A percentile compares a stretch with the other conserved stretches of the same genome.
Evolutionary conservation across 805 yeast genomes (phyloP).

Genomic region (Sungouiella blattae): DNA sequence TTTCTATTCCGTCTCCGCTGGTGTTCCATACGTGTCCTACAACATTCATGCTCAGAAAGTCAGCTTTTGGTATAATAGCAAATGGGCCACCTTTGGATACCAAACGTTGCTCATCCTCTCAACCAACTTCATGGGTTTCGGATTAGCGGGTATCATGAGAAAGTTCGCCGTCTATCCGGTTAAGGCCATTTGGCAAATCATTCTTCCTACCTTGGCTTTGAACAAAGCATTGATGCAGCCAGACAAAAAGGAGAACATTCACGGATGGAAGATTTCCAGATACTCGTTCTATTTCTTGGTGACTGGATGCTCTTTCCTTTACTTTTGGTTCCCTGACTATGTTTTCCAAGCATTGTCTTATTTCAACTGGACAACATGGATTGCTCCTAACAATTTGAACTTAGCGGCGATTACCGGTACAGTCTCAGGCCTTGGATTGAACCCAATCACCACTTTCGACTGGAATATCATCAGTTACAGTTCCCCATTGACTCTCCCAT

Average conservation of each 20-base stretch:
- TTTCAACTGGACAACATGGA: slow-evolving; percentile 60
- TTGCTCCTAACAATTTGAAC: slow-evolving; percentile 46
- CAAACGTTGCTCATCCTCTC: slow-evolving; percentile 23
- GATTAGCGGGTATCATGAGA: slow-evolving; percentile 29
- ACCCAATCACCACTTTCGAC: slow-evolving; percentile 53
- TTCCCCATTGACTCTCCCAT: slow-evolving; percentile 32
- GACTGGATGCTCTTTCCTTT: slow-evolving; percentile 30
- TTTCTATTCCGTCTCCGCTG: slow-evolving; percentile 32
- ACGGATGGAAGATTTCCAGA: slow-evolving; percentile 31
- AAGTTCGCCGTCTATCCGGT: slow-evolving; percentile 26
- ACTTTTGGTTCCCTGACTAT: slow-evolving; percentile 46
- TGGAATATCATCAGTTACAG: slow-evolving; percentile 39
- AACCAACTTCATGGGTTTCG: slow-evolving; percentile 27
- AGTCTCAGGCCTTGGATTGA: slow-evolving; percentile 45
- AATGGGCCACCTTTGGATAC: slow-evolving; percentile 25
- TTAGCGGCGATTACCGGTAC: slow-evolving; percentile 50
- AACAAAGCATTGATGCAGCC: slow-evolving; percentile 43
- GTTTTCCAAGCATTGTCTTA: slow-evolving; percentile 39
- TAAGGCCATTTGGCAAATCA: slow-evolving; percentile 25
- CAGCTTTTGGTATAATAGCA: slow-evolving; percentile 16
- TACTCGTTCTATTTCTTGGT: slow-evolving; percentile 28
- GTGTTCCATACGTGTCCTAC: slow-evolving; percentile 26
- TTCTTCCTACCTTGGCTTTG: slow-evolving; percentile 43
- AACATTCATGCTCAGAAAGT: slow-evolving; percentile 22
- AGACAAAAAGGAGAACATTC: slow-evolving; percentile 24